Evolutionary conservation across 768 basidiomycete genomes (phyloP).

Genomic region (Lactarius deliciosus): DNA sequence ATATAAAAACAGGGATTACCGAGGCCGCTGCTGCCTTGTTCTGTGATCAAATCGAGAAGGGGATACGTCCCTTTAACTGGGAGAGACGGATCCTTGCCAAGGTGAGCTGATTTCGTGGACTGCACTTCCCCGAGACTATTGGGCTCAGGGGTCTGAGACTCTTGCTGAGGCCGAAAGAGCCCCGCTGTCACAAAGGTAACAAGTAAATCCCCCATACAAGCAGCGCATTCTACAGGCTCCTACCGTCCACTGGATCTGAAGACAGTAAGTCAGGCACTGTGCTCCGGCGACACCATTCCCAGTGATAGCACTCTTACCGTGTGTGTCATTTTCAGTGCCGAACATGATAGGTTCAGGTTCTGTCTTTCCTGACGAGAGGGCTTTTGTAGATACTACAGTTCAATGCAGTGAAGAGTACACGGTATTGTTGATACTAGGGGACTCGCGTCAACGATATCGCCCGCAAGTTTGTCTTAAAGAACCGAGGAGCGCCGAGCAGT

Average conservation of each 20-base stretch:
- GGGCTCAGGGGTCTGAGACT: neutral
- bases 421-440: too few relatives aligned
- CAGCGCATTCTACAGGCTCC: neutral
- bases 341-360: neutral
- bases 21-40: slow-evolving; percentile 50
- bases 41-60: slow-evolving; percentile 52
- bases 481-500: too few relatives aligned
- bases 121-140: neutral
- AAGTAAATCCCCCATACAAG: neutral
- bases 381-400: too few relatives aligned
- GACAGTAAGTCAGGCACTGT: neutral
- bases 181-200: neutral
- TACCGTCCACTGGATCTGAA: slow-evolving; percentile 2
- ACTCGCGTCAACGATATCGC: too few relatives aligned
- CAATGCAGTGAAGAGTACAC: too few relatives aligned
- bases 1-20: slow-evolving; percentile 38
- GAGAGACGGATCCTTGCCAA: slow-evolving; percentile 3
- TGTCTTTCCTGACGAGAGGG: too few relatives aligned
- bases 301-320: too few relatives aligned
- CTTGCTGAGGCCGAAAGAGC: neutral
- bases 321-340: too few relatives aligned
- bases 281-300: too few relatives aligned
- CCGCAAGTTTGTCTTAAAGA: too few relatives aligned
- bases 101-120: neutral
- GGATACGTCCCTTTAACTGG: slow-evolving; percentile 48